These are phyloP conservation scores for Mycosarcoma mackinlayi DNA, from an alignment of 1,284 basidiomycete species.

Conservation along the genomic window DNA sequence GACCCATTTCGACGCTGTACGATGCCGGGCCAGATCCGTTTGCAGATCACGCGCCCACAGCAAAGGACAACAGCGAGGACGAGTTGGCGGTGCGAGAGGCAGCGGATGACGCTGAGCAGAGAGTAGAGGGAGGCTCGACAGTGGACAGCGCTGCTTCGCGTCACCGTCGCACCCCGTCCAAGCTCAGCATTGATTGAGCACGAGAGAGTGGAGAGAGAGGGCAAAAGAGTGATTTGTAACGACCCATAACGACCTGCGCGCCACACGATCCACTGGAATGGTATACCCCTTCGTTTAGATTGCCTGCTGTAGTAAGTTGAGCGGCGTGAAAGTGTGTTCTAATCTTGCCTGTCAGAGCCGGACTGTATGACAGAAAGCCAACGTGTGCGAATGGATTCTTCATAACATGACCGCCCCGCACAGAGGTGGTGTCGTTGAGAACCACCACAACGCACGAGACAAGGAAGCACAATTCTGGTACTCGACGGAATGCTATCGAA, in stretches of 20 bases:
- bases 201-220: neutral
- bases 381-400: too few species aligned
- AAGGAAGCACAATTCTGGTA: too few species aligned
- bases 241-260: slow-evolving; percentile 12
- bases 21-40: slow-evolving; percentile 41
- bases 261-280: neutral
- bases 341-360: too few species aligned
- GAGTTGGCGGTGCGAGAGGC: neutral
- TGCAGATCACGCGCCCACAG: slow-evolving; percentile 15
- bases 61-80: neutral
- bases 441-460: too few species aligned
- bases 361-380: too few species aligned
- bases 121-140: neutral
- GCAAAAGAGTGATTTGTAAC: neutral
- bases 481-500: too few species aligned
- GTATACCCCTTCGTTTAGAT: neutral
- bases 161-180: slow-evolving; percentile 26
- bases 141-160: slow-evolving; percentile 1
- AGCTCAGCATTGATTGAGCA: slow-evolving; percentile 23
- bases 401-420: too few species aligned
- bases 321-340: too few species aligned
- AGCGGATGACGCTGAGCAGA: neutral
- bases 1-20: slow-evolving; percentile 22
- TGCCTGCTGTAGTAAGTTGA: too few species aligned
- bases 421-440: too few species aligned